Percentiles rank a stretch among this genome's conserved stretches.
phyloP scores from a whole-genome alignment of 2,329 filamentous ascomycete species.

The Sporothrix schenckii region DNA sequence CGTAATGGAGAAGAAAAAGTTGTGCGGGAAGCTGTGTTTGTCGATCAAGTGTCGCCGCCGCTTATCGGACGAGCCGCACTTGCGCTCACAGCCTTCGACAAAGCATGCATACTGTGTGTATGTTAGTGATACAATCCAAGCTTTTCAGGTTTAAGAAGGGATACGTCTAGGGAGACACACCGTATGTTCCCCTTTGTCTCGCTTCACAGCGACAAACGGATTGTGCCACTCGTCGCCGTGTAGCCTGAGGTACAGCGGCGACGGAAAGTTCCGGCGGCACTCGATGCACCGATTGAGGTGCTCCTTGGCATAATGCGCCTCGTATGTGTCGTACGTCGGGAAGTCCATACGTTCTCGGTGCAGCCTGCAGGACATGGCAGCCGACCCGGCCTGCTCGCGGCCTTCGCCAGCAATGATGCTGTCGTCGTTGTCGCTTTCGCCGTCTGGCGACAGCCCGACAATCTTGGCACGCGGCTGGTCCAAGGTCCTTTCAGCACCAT shows the following conservation, averaged over 20 bases:
- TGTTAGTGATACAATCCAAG: neutral
- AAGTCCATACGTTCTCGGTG: slow-evolving; percentile 74
- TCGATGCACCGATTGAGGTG: slow-evolving; percentile 85
- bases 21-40: slow-evolving; percentile 88
- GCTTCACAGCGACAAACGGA: slow-evolving; percentile 69
- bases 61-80: slow-evolving; percentile 82
- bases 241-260: slow-evolving; percentile 73
- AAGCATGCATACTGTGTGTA: slow-evolving; percentile 76
- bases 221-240: slow-evolving; percentile 95
- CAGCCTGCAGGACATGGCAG: slow-evolving; percentile 76
- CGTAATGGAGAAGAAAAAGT: slow-evolving; percentile 85
- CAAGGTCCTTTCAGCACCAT: slow-evolving; percentile 18
- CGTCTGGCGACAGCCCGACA: slow-evolving; percentile 58
- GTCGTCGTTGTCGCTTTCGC: slow-evolving; percentile 41
- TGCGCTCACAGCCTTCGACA: slow-evolving; percentile 81
- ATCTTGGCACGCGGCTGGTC: slow-evolving; percentile 53
- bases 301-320: slow-evolving; percentile 78
- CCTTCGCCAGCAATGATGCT: slow-evolving; percentile 39
- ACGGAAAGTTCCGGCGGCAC: slow-evolving; percentile 87
- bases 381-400: neutral
- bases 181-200: slow-evolving; percentile 82
- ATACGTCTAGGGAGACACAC: slow-evolving; percentile 49
- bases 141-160: no score
- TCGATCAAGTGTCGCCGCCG: slow-evolving; percentile 86
- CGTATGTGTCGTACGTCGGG: slow-evolving; percentile 75